Base-by-base conservation (phyloP, 352 stramenopile genomes). In the Pythium periplocum region DNA sequence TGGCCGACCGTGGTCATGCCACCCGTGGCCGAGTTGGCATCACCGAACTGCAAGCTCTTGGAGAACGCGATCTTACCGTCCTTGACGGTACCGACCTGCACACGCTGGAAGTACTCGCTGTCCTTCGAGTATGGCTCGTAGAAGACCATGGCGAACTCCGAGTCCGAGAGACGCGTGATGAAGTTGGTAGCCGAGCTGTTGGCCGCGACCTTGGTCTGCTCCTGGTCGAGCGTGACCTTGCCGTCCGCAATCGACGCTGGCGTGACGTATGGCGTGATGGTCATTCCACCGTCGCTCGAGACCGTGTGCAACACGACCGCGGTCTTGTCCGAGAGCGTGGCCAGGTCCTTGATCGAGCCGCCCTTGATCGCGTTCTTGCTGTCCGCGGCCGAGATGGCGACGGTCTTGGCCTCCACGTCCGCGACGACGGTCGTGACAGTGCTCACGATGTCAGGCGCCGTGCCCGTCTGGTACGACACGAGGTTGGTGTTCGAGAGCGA, bases 121-220 rank as follows among this genome's bases (percentile, higher is more conserved):
- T 55, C 57, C n/a, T 49, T 31, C 34, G 60, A 51, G 66, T 90
- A 89, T 47, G 76, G 75, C 58, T 90, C 78, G 61, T 84, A 92
- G 54, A 79, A 88, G 17, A 73, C 68, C 1, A 84, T 55, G 0
- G 75, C 78, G 55, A 92, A 92, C 47, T 53, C 67, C 52, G 71
- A 74, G 49, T 81, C 76, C 42, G 77, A 88, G 35, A 92, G 51
- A 37, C 73, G 74, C 38, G 73, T 71, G 49, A 92, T 67, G 48
- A 86, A 89, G 61, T 69, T 90, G 50, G 76, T 87, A 42, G 55
- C 63, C 61, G 74, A 86, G 59, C 71, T 77, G 54, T 86, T 87
- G 64, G 66, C 72, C 0, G 61, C 75, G 9, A 75, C 62, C 30
- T 71, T 74, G 48, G 71, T 64, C 17, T 75, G 68, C 57, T 68